A percentile compares a stretch with the other conserved stretches of the same genome.
phyloP scores from a whole-genome alignment of 176 grass and related monocot species.

The Carex pumila region DNA sequence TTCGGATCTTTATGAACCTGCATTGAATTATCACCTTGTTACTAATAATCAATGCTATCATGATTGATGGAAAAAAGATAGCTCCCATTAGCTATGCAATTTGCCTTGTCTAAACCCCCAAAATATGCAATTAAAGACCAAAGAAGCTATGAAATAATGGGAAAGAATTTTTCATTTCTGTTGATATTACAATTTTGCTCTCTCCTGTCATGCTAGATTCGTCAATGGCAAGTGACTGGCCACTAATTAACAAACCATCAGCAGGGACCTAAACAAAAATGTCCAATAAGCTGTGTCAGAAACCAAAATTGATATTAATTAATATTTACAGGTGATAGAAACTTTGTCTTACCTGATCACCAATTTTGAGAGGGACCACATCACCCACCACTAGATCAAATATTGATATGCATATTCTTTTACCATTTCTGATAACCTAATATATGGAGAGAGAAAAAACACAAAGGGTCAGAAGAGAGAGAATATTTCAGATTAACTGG shows the following conservation, averaged over 20 bases:
- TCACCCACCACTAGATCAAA: slow-evolving; percentile 96
- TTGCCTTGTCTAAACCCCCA: neutral
- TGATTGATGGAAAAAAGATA: slow-evolving; percentile 12
- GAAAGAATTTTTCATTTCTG: neutral
- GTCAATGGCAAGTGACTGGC: slow-evolving; percentile 90
- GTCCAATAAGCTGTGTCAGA: slow-evolving; percentile 10
- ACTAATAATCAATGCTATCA: neutral
- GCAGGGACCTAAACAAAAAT: slow-evolving; percentile 63
- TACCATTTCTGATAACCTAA: slow-evolving; percentile 75
- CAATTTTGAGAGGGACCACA: slow-evolving; percentile 84
- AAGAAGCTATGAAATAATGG: neutral
- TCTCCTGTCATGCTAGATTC: slow-evolving; percentile 99
- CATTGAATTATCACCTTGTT: slow-evolving; percentile 13
- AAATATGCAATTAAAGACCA: neutral
- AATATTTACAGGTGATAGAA: slow-evolving; percentile 21
- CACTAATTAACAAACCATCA: slow-evolving; percentile 76
- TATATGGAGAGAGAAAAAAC: slow-evolving; percentile 3
- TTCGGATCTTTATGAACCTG: slow-evolving; percentile 76
- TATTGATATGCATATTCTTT: slow-evolving; percentile 74
- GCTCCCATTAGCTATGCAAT: slow-evolving; percentile 10
- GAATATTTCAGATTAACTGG: neutral
- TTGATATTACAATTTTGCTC: slow-evolving; percentile 71
- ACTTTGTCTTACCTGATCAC: slow-evolving; percentile 72
- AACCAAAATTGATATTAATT: slow-evolving; percentile 8
- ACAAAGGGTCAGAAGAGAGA: neutral